Evolutionary conservation across 1,284 basidiomycete genomes (phyloP).

Genomic region (Athelia sp.): DNA sequence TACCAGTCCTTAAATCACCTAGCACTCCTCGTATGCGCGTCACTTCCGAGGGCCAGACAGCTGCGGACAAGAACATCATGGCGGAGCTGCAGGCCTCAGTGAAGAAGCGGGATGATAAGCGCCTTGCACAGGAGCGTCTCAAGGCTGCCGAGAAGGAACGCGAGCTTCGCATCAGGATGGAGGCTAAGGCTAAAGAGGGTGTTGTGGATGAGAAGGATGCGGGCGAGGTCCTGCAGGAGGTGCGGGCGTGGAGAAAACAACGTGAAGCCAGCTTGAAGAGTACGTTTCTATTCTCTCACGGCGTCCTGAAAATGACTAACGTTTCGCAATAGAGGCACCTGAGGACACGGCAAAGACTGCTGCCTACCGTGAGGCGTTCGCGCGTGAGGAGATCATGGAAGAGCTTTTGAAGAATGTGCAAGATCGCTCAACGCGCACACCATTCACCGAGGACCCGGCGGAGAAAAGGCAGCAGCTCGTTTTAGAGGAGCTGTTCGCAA

Average conservation of each 20-base stretch:
- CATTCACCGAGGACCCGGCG: neutral
- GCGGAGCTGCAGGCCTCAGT: neutral
- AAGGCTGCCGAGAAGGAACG: neutral
- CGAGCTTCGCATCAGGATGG: neutral
- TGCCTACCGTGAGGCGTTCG: neutral
- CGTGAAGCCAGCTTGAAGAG: conserved; percentile 1
- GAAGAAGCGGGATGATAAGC: neutral
- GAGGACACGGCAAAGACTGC: neutral
- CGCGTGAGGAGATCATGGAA: neutral
- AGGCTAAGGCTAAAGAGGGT: neutral
- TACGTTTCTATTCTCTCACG: neutral
- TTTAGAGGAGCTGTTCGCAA: neutral
- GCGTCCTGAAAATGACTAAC: neutral
- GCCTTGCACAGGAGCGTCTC: neutral
- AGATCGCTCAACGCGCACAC: neutral
- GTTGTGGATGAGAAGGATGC: neutral
- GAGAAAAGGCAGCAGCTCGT: neutral
- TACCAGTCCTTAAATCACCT: neutral
- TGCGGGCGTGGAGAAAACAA: neutral
- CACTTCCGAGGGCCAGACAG: neutral
- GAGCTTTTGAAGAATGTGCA: neutral
- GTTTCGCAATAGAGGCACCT: neutral
- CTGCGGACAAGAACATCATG: neutral
- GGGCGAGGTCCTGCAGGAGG: neutral
- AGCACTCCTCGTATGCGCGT: neutral